Evolutionary conservation across 345 rosid species (phyloP), one percentile per base, ranked within the genome.

Genomic region (Sonneratia caseolaris): DNA sequence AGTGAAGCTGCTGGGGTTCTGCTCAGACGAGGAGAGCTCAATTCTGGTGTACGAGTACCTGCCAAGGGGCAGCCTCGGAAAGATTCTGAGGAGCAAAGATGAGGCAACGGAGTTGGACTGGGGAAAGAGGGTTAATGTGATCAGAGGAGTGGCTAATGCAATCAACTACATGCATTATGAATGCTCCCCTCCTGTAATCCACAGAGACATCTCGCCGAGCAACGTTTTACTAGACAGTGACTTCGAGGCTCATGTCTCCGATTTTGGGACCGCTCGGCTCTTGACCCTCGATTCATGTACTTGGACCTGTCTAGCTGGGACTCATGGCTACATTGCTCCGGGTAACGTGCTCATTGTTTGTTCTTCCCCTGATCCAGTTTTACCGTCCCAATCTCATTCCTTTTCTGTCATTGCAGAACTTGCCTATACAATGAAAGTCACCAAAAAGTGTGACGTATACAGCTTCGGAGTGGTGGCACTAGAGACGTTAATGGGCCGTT

Each of bases 401-500:
- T 15, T 21, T 47, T 47, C 22, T 68, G 36, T 43, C 7, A 14
- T n/a, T 65, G 79, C 70, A 81, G 84, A 81, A 62, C 71, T 81
- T 51, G 84, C 82, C 64, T 82, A 82, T 69, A 79, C 84, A 9
- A 74, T 76, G 78, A 70, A 69, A 67, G 72, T 76, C n/a, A 79
- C 73, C 0, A 75, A 79, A 71, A 82, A 82, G 56, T 65, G 76
- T n/a, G 84, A 81, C 36, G 80, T 79, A 4, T 79, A 74, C 56
- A 78, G 84, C 72, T 76, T 82, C 38, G 82, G 84, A 32, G 84
- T 82, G 2, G 61, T 79, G 37, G 49, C 76, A 12, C 76, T 82
- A 0, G 82, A 82, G 37, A 64, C 73, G 24, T 36, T 79, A 1
- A 74, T 69, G 75, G 84, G 82, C 13, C 56, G 36, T 11, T 80